These are phyloP conservation scores for Pisolithus orientalis DNA, from an alignment of 768 basidiomycete genomes.

Conservation along the genomic window DNA sequence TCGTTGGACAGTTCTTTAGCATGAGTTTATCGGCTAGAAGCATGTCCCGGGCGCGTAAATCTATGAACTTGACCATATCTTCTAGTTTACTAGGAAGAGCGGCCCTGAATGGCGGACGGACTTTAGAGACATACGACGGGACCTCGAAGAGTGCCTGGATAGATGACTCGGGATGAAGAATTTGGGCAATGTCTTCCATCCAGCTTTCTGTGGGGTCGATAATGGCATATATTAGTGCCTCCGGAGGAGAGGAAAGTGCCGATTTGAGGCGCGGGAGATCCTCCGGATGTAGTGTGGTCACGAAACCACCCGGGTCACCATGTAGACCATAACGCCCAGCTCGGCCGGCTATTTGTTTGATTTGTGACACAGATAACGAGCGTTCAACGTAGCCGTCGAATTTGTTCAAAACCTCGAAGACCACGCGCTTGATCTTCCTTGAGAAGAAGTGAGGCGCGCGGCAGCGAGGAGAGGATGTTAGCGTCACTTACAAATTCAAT, in stretches of 20 bases:
- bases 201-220: slow-evolving; percentile 29
- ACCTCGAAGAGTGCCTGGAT: slow-evolving; percentile 44
- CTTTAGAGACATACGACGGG: slow-evolving; percentile 39
- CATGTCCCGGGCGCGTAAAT: slow-evolving; percentile 30
- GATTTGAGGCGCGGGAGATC: slow-evolving; percentile 58
- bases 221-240: slow-evolving; percentile 47
- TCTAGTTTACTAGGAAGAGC: slow-evolving; percentile 17
- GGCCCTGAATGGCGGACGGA: slow-evolving; percentile 41
- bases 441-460: neutral
- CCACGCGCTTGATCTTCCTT: slow-evolving; percentile 87
- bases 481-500: slow-evolving; percentile 73
- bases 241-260: slow-evolving; percentile 48
- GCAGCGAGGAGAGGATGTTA: neutral
- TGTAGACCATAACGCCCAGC: slow-evolving; percentile 85
- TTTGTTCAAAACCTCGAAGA: slow-evolving; percentile 70
- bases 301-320: slow-evolving; percentile 50
- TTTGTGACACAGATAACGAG: slow-evolving; percentile 61
- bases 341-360: slow-evolving; percentile 93
- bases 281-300: slow-evolving; percentile 58
- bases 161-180: slow-evolving; percentile 39
- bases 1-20: slow-evolving; percentile 47
- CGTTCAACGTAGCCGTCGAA: slow-evolving; percentile 43
- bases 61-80: slow-evolving; percentile 38
- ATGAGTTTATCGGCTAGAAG: slow-evolving; percentile 39
- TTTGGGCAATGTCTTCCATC: slow-evolving; percentile 25